phyloP scores from a whole-genome alignment of 148 eudicot species.

The Vaccinium corymbosum region DNA sequence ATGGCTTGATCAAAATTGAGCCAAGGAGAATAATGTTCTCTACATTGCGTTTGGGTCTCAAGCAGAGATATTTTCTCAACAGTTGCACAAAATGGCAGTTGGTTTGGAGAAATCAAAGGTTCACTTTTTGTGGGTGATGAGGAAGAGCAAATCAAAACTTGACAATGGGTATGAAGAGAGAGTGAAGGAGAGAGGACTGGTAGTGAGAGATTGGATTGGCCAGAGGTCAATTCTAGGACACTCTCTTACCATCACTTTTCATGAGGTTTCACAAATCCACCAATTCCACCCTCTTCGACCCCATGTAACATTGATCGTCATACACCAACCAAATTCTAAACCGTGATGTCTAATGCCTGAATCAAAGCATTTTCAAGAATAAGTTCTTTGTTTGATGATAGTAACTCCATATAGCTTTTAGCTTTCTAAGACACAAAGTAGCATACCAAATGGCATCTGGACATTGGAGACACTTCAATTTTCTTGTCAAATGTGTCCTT shows the following conservation, averaged over 20 bases:
- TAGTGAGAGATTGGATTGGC: constrained; percentile 64
- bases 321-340: not conserved
- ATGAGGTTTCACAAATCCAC: no score
- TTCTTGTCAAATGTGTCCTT: no score
- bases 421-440: no score
- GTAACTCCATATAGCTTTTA: no score
- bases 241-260: no score
- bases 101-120: not conserved
- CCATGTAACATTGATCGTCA: no score
- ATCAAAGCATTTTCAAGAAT: not conserved
- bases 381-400: not conserved
- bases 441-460: no score
- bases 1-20: not conserved
- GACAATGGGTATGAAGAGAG: constrained; percentile 38
- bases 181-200: constrained; percentile 10
- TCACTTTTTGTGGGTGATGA: constrained; percentile 60
- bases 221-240: constrained; percentile 52
- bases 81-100: not conserved
- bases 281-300: no score
- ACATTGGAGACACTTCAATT: no score
- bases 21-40: constrained; percentile 35
- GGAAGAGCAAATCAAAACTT: constrained; percentile 26
- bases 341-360: not conserved
- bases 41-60: constrained; percentile 42
- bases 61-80: not conserved